Percentiles rank a stretch among this genome's conserved stretches.
Conservation (phyloP, 2,329 filamentous ascomycete species). For the Claviceps quebecensis region DNA sequence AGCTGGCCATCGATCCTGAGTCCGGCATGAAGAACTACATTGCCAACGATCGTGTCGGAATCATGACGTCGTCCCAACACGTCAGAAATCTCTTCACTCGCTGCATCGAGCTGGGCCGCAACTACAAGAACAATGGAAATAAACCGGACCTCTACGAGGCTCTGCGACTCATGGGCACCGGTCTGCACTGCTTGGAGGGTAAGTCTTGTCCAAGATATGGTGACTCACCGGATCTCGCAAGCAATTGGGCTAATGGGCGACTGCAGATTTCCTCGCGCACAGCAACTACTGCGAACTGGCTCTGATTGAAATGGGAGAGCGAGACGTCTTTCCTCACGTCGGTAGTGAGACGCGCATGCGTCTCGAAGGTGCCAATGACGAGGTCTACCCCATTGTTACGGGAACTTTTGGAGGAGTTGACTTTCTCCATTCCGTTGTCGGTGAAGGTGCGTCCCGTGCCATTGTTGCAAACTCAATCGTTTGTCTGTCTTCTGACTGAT, state of each 20-base stretch:
- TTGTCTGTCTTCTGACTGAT: not conserved
- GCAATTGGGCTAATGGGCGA: conserved; percentile 4
- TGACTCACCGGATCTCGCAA: not conserved
- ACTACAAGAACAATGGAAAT: conserved; percentile 44
- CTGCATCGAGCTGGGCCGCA: conserved; percentile 68
- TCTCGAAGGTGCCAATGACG: conserved; percentile 48
- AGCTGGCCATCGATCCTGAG: conserved; percentile 63
- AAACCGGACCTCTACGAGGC: conserved; percentile 74
- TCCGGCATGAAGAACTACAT: conserved; percentile 90
- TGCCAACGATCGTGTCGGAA: conserved; percentile 63
- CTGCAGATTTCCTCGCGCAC: conserved; percentile 70
- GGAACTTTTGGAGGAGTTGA: conserved; percentile 93
- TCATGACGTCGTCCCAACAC: conserved; percentile 69
- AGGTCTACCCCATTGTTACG: conserved; percentile 72
- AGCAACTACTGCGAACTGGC: conserved; percentile 87
- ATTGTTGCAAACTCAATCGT: not conserved
- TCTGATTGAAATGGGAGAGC: conserved; percentile 73
- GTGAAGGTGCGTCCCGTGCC: conserved; percentile 33
- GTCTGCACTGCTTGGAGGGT: conserved; percentile 76
- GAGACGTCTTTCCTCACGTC: conserved; percentile 73
- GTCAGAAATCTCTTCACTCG: conserved; percentile 59
- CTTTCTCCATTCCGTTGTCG: conserved; percentile 76
- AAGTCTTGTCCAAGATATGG: conserved; percentile 7
- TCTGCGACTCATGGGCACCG: conserved; percentile 73
- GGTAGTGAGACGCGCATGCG: conserved; percentile 59